Conservation (phyloP, 1,284 basidiomycete genomes). For the Trichosporon faecale region DNA sequence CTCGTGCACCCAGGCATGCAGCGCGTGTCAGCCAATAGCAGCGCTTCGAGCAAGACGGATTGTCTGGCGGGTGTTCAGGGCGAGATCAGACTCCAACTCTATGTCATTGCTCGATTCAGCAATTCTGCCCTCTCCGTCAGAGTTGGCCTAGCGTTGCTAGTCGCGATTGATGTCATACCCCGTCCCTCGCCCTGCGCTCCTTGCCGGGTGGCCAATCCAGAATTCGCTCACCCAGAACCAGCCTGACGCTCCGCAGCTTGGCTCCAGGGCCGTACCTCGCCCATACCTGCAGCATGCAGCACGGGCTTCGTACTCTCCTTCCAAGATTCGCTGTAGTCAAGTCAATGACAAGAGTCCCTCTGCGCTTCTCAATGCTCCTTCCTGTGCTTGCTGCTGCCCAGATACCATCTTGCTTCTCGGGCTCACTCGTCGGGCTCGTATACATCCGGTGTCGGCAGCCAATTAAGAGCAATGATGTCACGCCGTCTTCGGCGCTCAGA, state of each 20-base stretch:
- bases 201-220: not conserved
- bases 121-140: not conserved
- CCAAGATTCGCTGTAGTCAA: not conserved
- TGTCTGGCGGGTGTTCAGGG: not conserved
- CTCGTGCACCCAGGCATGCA: not conserved
- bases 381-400: too few species aligned
- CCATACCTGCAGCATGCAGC: not conserved
- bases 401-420: too few species aligned
- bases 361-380: too few species aligned
- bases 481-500: not conserved
- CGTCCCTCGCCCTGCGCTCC: not conserved
- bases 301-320: not conserved
- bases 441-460: not conserved
- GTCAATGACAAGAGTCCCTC: not conserved
- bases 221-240: not conserved
- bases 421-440: not conserved
- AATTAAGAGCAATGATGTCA: not conserved
- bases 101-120: constrained; percentile 1
- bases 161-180: constrained; percentile 10
- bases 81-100: constrained; percentile 3
- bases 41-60: not conserved
- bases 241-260: not conserved
- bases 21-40: not conserved
- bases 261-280: not conserved
- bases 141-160: not conserved